phyloP scores from a whole-genome alignment of 148 eudicot genomes.

The Rhododendron simsii region DNA sequence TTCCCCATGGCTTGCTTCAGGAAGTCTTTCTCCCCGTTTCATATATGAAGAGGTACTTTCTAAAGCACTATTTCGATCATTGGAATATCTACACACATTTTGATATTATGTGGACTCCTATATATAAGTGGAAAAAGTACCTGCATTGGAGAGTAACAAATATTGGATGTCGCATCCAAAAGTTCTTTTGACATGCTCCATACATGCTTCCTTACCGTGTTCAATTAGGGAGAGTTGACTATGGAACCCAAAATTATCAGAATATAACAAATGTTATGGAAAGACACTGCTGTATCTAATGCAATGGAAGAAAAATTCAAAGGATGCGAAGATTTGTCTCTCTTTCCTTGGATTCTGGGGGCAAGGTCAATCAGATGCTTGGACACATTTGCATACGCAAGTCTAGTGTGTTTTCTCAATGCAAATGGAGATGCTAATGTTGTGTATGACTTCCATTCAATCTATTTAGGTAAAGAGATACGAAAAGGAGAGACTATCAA shows the following conservation, averaged over 20 bases:
- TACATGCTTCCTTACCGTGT: neutral
- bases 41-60: conserved; percentile 75
- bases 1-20: conserved; percentile 94
- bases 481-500: conserved; percentile 62
- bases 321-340: neutral
- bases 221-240: neutral
- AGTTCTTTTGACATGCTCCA: neutral
- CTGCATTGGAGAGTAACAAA: neutral
- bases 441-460: neutral
- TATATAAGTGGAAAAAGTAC: neutral
- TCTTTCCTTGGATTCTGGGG: neutral
- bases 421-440: conserved; percentile 2
- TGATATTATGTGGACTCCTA: neutral
- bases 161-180: neutral
- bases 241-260: neutral
- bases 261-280: neutral
- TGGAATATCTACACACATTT: neutral
- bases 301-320: neutral
- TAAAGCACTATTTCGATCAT: neutral
- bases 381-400: neutral
- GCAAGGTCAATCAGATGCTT: neutral
- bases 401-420: neutral
- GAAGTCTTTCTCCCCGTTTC: conserved; percentile 83
- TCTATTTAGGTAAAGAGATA: conserved; percentile 70
- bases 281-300: neutral